Percentiles rank a stretch among this genome's conserved stretches.
phyloP scores from a whole-genome alignment of 1,284 basidiomycete species.

The Leccinum laetum region DNA sequence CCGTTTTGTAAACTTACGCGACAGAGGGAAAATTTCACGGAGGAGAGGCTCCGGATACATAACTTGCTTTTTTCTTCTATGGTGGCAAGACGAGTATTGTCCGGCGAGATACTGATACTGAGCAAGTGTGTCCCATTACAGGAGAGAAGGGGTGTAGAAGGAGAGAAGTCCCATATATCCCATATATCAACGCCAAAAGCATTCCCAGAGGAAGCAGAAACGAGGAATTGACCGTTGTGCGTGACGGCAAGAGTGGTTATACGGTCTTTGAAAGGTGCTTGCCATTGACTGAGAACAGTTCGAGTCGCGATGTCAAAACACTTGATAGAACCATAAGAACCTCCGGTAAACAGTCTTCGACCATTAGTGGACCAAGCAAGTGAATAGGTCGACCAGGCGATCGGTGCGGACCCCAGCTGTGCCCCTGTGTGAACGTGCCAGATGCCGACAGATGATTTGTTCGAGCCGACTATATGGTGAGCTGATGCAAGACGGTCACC shows the following conservation, averaged over 20 bases:
- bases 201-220: conserved; percentile 6
- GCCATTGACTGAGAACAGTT: background rate
- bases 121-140: background rate
- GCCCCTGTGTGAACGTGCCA: conserved; percentile 15
- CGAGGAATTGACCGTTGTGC: background rate
- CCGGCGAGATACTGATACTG: conserved; percentile 1
- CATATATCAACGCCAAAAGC: conserved; percentile 8
- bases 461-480: background rate
- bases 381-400: conserved; percentile 1
- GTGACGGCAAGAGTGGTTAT: conserved; percentile 8
- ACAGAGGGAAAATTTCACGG: background rate
- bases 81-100: conserved; percentile 3
- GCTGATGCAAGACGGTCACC: conserved; percentile 11
- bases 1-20: background rate
- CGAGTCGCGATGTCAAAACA: conserved; percentile 4
- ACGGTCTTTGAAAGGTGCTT: conserved; percentile 1
- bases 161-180: conserved; percentile 1
- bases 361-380: conserved; percentile 15
- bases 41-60: background rate
- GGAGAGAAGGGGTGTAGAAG: conserved; percentile 1
- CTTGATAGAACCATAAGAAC: background rate
- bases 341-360: conserved; percentile 6
- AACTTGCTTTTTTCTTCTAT: background rate
- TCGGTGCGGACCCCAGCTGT: background rate
- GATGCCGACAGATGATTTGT: background rate